Conservation (phyloP, 202 grass and related monocot genomes). For the Dendrocalamus latiflorus region DNA sequence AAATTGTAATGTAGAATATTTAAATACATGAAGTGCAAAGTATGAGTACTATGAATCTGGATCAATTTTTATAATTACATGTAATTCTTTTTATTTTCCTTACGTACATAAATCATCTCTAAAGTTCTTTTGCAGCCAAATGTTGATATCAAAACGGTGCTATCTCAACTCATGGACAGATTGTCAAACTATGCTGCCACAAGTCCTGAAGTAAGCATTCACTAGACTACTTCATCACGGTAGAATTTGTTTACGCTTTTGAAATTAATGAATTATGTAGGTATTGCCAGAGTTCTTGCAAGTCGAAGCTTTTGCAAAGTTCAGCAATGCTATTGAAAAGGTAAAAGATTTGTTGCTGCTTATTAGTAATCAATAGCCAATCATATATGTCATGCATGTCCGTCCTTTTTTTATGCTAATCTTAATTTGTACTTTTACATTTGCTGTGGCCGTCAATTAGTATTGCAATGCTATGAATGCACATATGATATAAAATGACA, state of each 20-base stretch:
- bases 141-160: conserved; percentile 98
- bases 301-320: conserved; percentile 99
- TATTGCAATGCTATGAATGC: conserved; percentile 1
- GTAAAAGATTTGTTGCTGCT: conserved; percentile 31
- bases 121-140: conserved; percentile 62
- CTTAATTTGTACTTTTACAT: not conserved
- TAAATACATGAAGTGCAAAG: not conserved
- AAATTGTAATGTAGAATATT: not conserved
- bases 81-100: conserved; percentile 23
- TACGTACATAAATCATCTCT: not conserved
- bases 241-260: conserved; percentile 32
- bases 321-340: conserved; percentile 98
- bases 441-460: not conserved
- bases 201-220: conserved; percentile 81
- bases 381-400: not conserved
- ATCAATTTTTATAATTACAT: not conserved
- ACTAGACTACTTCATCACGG: not conserved
- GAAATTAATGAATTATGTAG: conserved; percentile 58
- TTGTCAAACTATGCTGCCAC: conserved; percentile 89
- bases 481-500: not conserved
- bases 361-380: not conserved
- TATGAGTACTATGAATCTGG: not conserved
- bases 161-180: conserved; percentile 96
- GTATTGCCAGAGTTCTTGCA: conserved; percentile 96
- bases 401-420: not conserved